Conservation (phyloP, 1,284 basidiomycete genomes). For the Limonomyces culmigenus region DNA sequence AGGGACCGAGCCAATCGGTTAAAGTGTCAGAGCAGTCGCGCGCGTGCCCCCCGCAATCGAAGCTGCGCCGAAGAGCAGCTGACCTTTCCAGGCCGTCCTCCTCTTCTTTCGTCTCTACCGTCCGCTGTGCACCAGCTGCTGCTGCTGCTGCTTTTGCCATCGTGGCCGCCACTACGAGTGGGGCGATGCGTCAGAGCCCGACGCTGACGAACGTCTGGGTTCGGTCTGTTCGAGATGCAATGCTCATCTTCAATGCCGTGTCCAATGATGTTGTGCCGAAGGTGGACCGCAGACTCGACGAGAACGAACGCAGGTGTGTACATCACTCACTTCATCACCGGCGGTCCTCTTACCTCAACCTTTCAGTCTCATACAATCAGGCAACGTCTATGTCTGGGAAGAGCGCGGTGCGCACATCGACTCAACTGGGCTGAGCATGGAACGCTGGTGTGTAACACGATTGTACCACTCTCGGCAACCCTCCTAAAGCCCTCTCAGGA, state of each 20-base stretch:
- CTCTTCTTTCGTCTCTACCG: too few species aligned
- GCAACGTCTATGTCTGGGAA: slow-evolving; percentile 76
- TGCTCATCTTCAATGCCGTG: slow-evolving; percentile 64
- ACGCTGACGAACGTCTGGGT: slow-evolving; percentile 60
- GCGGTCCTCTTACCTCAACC: slow-evolving; percentile 8
- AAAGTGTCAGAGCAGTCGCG: too few species aligned
- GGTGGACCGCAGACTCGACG: slow-evolving; percentile 63
- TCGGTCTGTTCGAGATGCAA: slow-evolving; percentile 58
- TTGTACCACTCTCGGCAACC: slow-evolving; percentile 1
- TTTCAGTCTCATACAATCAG: slow-evolving; percentile 18
- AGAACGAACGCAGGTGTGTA: slow-evolving; percentile 33
- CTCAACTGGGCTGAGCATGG: slow-evolving; percentile 64
- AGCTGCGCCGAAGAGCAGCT: too few species aligned
- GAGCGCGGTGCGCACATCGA: slow-evolving; percentile 64
- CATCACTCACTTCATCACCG: not conserved
- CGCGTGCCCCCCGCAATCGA: too few species aligned
- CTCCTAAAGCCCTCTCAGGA: slow-evolving; percentile 25
- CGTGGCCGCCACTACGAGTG: too few species aligned
- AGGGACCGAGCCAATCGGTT: too few species aligned
- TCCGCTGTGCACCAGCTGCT: too few species aligned
- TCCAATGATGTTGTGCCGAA: slow-evolving; percentile 48
- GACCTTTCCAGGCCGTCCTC: too few species aligned
- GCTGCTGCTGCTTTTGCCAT: too few species aligned
- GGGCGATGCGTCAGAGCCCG: slow-evolving; percentile 56
- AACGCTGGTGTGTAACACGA: slow-evolving; percentile 42